phyloP scores from a whole-genome alignment of 2,329 filamentous ascomycete species.

The Albifimbria verrucaria region DNA sequence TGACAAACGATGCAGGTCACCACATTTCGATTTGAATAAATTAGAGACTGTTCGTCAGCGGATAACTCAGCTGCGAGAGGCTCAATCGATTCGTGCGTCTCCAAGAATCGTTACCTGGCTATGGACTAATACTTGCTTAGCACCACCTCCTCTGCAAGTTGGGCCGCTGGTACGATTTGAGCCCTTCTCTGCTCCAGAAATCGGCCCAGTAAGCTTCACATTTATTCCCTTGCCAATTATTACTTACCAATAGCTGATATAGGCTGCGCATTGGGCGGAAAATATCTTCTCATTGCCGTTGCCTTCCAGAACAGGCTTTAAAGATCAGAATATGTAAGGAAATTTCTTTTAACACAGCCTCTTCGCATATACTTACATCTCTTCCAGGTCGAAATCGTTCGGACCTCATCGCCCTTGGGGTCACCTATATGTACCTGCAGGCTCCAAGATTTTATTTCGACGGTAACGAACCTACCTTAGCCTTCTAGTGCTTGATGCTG shows the following conservation, averaged over 20 bases:
- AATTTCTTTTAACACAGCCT: too few relatives aligned
- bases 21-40: conserved; percentile 53
- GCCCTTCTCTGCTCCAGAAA: conserved; percentile 15
- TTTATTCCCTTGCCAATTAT: conserved; percentile 8
- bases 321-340: conserved; percentile 33
- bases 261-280: conserved; percentile 59
- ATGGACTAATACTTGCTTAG: conserved; percentile 17
- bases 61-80: conserved; percentile 49
- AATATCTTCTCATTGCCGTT: conserved; percentile 56
- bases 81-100: conserved; percentile 49
- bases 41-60: conserved; percentile 47
- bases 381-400: conserved; percentile 40
- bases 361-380: not conserved
- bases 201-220: conserved; percentile 21
- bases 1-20: conserved; percentile 24
- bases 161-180: conserved; percentile 31
- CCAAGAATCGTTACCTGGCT: not conserved
- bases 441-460: conserved; percentile 52
- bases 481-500: conserved; percentile 3
- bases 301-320: conserved; percentile 47
- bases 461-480: conserved; percentile 33
- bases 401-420: conserved; percentile 43
- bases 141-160: conserved; percentile 31
- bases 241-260: not conserved
- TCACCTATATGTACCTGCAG: conserved; percentile 40